Evolutionary conservation across 2,329 filamentous ascomycete genomes (phyloP).

Genomic region (Fusarium ambrosium): DNA sequence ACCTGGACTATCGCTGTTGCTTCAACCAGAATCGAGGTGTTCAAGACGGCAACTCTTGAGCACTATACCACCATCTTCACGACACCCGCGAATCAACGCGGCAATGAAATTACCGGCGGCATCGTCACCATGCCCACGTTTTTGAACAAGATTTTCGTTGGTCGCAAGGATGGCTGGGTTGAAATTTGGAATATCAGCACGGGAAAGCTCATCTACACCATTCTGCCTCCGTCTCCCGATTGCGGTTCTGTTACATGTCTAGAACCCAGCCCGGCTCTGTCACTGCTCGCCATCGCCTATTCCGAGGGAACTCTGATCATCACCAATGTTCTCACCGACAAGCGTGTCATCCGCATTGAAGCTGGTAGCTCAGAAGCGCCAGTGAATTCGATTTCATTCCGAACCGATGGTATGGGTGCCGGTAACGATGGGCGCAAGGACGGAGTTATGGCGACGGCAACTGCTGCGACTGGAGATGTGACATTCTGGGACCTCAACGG

Average conservation of each 20-base stretch:
- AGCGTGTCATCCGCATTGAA: constrained; percentile 76
- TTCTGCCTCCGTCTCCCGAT: constrained; percentile 79
- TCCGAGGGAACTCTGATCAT: constrained; percentile 82
- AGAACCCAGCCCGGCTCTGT: constrained; percentile 85
- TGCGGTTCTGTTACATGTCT: constrained; percentile 89
- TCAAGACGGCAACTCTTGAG: constrained; percentile 86
- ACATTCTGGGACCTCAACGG: constrained; percentile 97
- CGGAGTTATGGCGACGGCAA: constrained; percentile 95
- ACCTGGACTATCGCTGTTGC: constrained; percentile 91
- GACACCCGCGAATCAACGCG: constrained; percentile 67
- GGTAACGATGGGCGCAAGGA: constrained; percentile 87
- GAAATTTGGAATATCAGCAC: constrained; percentile 99
- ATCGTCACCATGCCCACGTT: constrained; percentile 93
- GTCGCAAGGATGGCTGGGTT: constrained; percentile 86
- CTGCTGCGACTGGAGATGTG: constrained; percentile 83
- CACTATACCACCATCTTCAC: constrained; percentile 89
- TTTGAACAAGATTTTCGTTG: constrained; percentile 95
- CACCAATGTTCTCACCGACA: constrained; percentile 85
- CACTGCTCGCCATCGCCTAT: constrained; percentile 90
- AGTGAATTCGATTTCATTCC: constrained; percentile 88
- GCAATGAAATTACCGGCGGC: constrained; percentile 80
- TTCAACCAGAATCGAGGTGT: constrained; percentile 83
- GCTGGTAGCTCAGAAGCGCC: constrained; percentile 74
- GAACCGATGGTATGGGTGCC: constrained; percentile 89
- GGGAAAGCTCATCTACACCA: constrained; percentile 90